Evolutionary conservation across 1,139 yeast species (phyloP), one percentile per base, ranked within the genome.

Genomic region (Saccharomycopsis crataegensis): DNA sequence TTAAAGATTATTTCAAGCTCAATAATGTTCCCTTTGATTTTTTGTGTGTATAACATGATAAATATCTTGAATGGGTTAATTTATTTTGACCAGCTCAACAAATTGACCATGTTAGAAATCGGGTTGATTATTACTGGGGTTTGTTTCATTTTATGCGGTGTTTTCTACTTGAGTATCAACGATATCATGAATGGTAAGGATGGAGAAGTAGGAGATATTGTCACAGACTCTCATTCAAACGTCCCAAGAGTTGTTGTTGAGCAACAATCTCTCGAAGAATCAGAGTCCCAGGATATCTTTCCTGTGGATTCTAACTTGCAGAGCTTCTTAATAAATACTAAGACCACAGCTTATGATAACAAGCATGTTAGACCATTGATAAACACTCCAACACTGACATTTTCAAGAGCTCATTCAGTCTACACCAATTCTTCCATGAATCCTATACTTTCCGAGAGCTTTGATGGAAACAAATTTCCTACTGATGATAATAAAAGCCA

Each of bases 21-120:
- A 8, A 78, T 88, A 12, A 72, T 90, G 43, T 90, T 89, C 64
- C 96, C 96, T 0, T 72, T 90, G 59, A 87, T 91, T 52, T 90
- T 90, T 66, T 84, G 94, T 68, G 81, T 88, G 46, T 90, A 85
- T 73, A 90, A 88, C 68, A 70, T 87, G 54, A 74, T 80, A 59
- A 85, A 87, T 60, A 82, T 89, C 61, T 67, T 83, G 55, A 90
- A 89, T 64, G 93, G 90, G 44, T 68, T 88, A 56, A 73, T 81
- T 3, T 88, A 80, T 63, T 82, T 78, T 65, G 72, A 82, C 59
- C 81, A 79, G 60, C 69, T 79, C 58, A 68, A 70, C 17, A 66
- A 68, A 41, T 66, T 80, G 43, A 64, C 73, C 0, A 59, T 63
- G 9, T 48, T 59, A 14, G 78, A 74, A 58, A 70, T 77, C 7